These are phyloP conservation scores for Atkinsonella texensis DNA, from an alignment of 2,329 filamentous ascomycete genomes.

Conservation along the genomic window DNA sequence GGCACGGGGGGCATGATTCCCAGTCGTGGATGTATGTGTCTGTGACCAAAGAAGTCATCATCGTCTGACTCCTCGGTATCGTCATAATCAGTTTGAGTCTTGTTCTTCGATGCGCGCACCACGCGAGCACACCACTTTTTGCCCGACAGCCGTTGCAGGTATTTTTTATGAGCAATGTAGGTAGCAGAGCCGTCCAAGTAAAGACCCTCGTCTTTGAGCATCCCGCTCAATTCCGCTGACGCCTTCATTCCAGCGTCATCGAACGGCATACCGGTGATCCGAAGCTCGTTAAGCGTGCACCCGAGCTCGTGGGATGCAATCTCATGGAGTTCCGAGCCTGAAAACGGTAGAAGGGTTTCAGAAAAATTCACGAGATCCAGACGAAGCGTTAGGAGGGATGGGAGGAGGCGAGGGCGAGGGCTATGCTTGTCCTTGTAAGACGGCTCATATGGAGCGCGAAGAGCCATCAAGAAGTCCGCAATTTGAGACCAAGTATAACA, in stretches of 20 bases:
- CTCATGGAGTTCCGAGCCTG: constrained; percentile 36
- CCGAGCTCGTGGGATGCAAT: constrained; percentile 42
- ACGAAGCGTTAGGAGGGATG: constrained; percentile 33
- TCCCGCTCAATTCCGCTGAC: constrained; percentile 34
- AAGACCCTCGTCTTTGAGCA: constrained; percentile 42
- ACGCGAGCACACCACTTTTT: constrained; percentile 30
- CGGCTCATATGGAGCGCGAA: constrained; percentile 39
- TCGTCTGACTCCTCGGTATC: constrained; percentile 16
- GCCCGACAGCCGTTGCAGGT: constrained; percentile 28
- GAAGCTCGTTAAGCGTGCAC: constrained; percentile 39
- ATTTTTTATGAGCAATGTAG: constrained; percentile 28
- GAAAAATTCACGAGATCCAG: constrained; percentile 45
- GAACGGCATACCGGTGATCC: constrained; percentile 38
- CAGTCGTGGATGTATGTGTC: constrained; percentile 16
- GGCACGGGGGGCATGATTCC: constrained; percentile 28
- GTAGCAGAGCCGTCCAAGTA: constrained; percentile 33
- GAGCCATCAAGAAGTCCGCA: constrained; percentile 37
- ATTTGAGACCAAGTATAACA: constrained; percentile 43
- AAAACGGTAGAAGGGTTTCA: constrained; percentile 31
- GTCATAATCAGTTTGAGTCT: constrained; percentile 16
- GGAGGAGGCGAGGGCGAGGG: constrained; percentile 31
- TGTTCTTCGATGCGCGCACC: constrained; percentile 30
- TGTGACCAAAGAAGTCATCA: constrained; percentile 9
- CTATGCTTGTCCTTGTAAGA: constrained; percentile 20
- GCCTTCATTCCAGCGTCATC: constrained; percentile 37